Base-by-base conservation (phyloP, 73 alveolate species). In the Effrenium voratum region DNA sequence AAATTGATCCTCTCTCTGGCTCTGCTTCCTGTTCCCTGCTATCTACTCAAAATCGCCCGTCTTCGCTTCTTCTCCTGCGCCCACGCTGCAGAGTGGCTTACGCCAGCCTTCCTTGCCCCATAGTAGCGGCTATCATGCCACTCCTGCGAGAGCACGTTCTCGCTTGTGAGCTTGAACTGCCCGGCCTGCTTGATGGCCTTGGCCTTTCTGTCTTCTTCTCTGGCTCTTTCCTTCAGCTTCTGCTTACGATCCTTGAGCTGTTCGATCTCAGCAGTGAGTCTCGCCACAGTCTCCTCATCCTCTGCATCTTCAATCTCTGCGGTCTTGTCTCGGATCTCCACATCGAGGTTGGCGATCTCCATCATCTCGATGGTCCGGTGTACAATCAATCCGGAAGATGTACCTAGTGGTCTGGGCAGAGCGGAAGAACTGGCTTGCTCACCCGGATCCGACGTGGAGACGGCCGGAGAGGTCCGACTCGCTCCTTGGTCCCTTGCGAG, bases 51-150 rank as follows among this genome's bases (percentile, higher is more conserved):
- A 40, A 72, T 19, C 13, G 91, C 91, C 19, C 26, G 2, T 5
- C 91, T 44, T 15, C 91, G 44, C 49, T 80, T 80, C 91, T 80
- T 80, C 63, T 80, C 91, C 49, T 80, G 46, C 16, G 68, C 41
- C 91, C 91, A 80, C 28, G 91, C 91, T 72, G n/a, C 28, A 28
- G 72, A 44, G 72, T 80, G 91, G 91, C 73, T 80, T 12, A 30
- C 91, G 72, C 91, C 50, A 0, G 0, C 45, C 45, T 43, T 32
- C 28, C 6, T 16, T 2, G 91, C 91, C n/a, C 43, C 46, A 45
- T 45, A 70, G 70, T 79, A 79, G 32, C 91, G 91, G 52, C 44
- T n/a, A n/a, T 79, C 91, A 47, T 79, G 91, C 87, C 87, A 76
- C 40, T 70, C 45, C 45, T 79, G 91, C 46, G 43, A 68, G 45